phyloP scores from a whole-genome alignment of 495 filamentous ascomycete genomes.

The Schizothecium vesticola region DNA sequence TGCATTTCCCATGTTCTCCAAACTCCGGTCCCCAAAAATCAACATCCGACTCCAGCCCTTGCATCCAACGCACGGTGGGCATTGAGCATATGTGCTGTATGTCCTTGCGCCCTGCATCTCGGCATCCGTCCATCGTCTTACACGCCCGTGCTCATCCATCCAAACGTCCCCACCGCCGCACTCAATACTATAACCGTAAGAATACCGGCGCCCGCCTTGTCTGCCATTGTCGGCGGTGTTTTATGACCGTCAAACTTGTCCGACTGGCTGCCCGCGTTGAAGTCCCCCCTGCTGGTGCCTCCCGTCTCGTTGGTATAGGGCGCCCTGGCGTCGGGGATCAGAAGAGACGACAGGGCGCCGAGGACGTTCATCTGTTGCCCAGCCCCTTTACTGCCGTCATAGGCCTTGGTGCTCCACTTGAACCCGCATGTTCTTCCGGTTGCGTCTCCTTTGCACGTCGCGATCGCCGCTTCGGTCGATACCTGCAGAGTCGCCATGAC shows the following conservation, averaged over 20 bases:
- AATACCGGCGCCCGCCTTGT: conserved; percentile 62
- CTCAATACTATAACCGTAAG: conserved; percentile 50
- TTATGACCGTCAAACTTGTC: conserved; percentile 11
- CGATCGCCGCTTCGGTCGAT: conserved; percentile 64
- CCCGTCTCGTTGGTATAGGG: conserved; percentile 56
- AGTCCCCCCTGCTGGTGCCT: conserved; percentile 60
- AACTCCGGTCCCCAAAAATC: neutral
- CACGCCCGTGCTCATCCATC: conserved; percentile 42
- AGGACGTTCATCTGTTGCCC: conserved; percentile 70
- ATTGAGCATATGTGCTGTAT: neutral
- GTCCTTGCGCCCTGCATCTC: neutral
- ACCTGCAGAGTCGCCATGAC: conserved; percentile 62
- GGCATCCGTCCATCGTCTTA: conserved; percentile 4
- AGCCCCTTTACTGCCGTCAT: conserved; percentile 55
- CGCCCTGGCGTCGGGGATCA: conserved; percentile 34
- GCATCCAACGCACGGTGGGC: neutral
- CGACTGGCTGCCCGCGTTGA: conserved; percentile 48
- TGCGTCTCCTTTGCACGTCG: conserved; percentile 57
- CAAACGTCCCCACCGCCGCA: conserved; percentile 34
- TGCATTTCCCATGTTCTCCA: neutral
- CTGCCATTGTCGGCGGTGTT: conserved; percentile 47
- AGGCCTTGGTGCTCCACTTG: conserved; percentile 55
- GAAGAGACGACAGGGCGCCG: conserved; percentile 53
- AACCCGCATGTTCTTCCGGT: conserved; percentile 62
- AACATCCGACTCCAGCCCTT: neutral